Base-by-base conservation (phyloP, 805 yeast species). In the Saccharomyces paradoxus region DNA sequence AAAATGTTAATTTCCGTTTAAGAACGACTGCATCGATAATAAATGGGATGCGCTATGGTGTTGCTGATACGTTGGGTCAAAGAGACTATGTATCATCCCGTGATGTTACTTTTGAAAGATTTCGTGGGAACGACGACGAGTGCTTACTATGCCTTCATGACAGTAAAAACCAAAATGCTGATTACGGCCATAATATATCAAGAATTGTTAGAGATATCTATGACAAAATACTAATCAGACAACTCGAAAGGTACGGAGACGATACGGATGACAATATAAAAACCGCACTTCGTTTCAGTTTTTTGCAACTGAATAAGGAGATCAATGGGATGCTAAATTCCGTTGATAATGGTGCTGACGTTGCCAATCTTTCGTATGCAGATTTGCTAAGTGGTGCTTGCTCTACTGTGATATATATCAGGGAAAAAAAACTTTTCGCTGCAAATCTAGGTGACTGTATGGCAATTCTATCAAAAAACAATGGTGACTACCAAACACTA, bases 371-470 rank as follows among this genome's bases (percentile, higher is more conserved):
- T 46, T 66, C 73, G n/a, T 83, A 81, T 14, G 81, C 80, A 24
- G 98, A 92, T 67, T 81, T 83, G 3, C 70, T 78, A 44, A 81
- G 91, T 14, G 99, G 99, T 12, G 86, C 96, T 48, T 82, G 96
- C 57, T 87, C 89, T 0, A 84, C 97, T 0, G 82, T 89, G 12
- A 76, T 89, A 13, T 94, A 89, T 67, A 78, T 92, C 61, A 82
- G 81, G 56, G 95, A 85, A 21, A 80, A 80, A 52, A 77, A 75
- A 53, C 67, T 90, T 24, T 89, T 84, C 68, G 78, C 90, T 26
- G 97, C 97, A 1, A 91, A 91, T 59, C 81, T 89, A 53, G 99
- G 99, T 63, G 97, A 94, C 64, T 83, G 89, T 1, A 86, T 85
- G 78, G 91, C 89, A 1, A 75, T 94, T 50, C 68, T 92, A 51